A percentile compares a stretch with the other conserved stretches of the same genome.
Evolutionary conservation across 129 eudicot species (phyloP).

Genomic region (Oenanthe sinensis): DNA sequence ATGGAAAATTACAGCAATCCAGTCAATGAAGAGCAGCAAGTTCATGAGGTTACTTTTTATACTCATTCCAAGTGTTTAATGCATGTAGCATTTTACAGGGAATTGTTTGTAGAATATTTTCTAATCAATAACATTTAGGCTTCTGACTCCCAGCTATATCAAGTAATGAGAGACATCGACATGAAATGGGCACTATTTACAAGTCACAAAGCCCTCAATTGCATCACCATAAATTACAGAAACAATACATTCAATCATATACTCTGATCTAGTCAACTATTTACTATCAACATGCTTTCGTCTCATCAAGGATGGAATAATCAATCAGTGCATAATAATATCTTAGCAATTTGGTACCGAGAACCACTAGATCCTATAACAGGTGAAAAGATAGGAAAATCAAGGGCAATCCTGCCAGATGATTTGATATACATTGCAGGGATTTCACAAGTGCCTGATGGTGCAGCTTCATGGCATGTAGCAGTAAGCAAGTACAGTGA

Average conservation of each 20-base stretch:
- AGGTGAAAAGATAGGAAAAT: slow-evolving; percentile 57
- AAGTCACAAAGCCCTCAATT: slow-evolving; percentile 74
- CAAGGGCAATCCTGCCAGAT: slow-evolving; percentile 65
- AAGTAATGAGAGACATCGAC: slow-evolving; percentile 49
- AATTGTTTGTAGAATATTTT: not conserved
- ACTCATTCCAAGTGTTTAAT: slow-evolving; percentile 2
- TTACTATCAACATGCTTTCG: slow-evolving; percentile 36
- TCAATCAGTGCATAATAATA: slow-evolving; percentile 54
- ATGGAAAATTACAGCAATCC: slow-evolving; percentile 64
- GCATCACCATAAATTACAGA: slow-evolving; percentile 74
- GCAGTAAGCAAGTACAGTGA: slow-evolving; percentile 74
- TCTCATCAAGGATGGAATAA: slow-evolving; percentile 80
- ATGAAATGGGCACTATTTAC: slow-evolving; percentile 88
- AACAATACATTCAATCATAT: slow-evolving; percentile 82
- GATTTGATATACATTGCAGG: slow-evolving; percentile 86
- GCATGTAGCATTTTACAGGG: not conserved
- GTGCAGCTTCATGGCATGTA: slow-evolving; percentile 92
- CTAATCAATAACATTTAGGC: slow-evolving; percentile 4
- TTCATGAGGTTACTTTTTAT: slow-evolving; percentile 47
- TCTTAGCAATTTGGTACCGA: slow-evolving; percentile 81
- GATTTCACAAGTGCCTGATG: slow-evolving; percentile 88
- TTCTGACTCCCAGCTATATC: slow-evolving; percentile 56
- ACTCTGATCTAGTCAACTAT: slow-evolving; percentile 68
- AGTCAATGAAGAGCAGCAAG: slow-evolving; percentile 64
- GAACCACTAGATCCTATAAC: slow-evolving; percentile 77